Evolutionary conservation across 2,329 filamentous ascomycete species (phyloP).

Genomic region (Claviceps africana): DNA sequence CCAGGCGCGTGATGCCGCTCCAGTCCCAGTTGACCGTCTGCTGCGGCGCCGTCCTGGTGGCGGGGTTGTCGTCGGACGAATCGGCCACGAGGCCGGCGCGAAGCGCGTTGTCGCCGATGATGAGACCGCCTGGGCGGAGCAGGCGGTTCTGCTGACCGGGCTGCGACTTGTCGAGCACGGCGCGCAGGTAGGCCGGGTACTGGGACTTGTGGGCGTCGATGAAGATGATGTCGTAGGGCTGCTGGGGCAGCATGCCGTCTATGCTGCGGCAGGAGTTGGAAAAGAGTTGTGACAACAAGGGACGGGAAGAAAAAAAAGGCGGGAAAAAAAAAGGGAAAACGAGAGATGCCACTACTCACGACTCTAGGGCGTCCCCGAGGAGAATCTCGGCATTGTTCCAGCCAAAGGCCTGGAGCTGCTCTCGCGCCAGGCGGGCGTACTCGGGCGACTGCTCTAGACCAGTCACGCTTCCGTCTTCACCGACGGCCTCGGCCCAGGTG

Average conservation of each 20-base stretch:
- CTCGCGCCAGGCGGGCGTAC: neutral
- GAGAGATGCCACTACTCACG: neutral
- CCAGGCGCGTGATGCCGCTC: slow-evolving; percentile 1
- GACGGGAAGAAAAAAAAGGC: neutral
- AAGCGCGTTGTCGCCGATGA: slow-evolving; percentile 41
- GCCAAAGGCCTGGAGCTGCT: neutral
- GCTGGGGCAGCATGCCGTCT: slow-evolving; percentile 15
- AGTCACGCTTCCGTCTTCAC: slow-evolving; percentile 1
- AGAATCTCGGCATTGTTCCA: neutral
- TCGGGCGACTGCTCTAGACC: slow-evolving; percentile 3
- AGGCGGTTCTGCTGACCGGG: slow-evolving; percentile 25
- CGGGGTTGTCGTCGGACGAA: neutral
- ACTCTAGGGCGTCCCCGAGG: neutral
- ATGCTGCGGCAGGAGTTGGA: slow-evolving; percentile 8
- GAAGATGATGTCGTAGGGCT: slow-evolving; percentile 39
- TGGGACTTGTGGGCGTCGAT: slow-evolving; percentile 39
- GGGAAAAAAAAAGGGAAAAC: neutral
- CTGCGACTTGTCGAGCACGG: slow-evolving; percentile 29
- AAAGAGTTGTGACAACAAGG: neutral
- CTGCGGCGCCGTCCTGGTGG: slow-evolving; percentile 2
- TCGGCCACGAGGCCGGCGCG: slow-evolving; percentile 33
- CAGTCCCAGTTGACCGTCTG: slow-evolving; percentile 4
- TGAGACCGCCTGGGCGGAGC: slow-evolving; percentile 33
- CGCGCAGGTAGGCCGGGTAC: slow-evolving; percentile 33
- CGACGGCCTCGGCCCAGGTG: slow-evolving; percentile 2